These are phyloP conservation scores for Gnomoniopsis sp. DNA, from an alignment of 2,329 filamentous ascomycete genomes.

Conservation along the genomic window DNA sequence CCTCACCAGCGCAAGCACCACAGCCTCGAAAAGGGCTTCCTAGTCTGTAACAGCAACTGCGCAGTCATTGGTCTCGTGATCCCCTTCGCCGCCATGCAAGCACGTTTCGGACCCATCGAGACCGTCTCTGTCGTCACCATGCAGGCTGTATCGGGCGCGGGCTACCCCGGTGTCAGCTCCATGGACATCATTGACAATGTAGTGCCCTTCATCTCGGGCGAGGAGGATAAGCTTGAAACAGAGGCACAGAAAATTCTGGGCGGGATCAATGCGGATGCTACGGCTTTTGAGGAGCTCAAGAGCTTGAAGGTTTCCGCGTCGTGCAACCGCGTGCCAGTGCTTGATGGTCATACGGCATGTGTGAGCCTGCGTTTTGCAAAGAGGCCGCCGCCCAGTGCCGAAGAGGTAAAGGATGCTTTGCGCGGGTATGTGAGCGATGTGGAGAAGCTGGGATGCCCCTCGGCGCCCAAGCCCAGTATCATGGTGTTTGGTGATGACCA, in stretches of 20 bases:
- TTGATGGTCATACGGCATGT: constrained; percentile 94
- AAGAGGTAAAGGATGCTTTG: constrained; percentile 76
- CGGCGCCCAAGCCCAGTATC: constrained; percentile 78
- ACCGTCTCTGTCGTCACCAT: constrained; percentile 79
- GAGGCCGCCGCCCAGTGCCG: constrained; percentile 68
- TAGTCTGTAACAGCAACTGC: constrained; percentile 98
- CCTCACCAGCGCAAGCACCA: constrained; percentile 78
- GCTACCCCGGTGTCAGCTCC: constrained; percentile 82
- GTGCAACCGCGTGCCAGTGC: constrained; percentile 91
- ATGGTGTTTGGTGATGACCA: constrained; percentile 73
- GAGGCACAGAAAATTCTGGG: constrained; percentile 96
- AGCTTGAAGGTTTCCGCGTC: constrained; percentile 76
- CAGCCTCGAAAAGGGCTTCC: constrained; percentile 76
- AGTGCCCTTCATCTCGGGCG: constrained; percentile 86
- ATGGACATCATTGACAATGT: constrained; percentile 98
- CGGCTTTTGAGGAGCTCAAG: constrained; percentile 72
- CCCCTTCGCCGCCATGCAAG: constrained; percentile 86
- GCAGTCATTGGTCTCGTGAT: constrained; percentile 95
- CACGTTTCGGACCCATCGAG: constrained; percentile 80
- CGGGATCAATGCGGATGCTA: constrained; percentile 64
- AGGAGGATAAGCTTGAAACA: constrained; percentile 94
- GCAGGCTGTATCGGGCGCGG: constrained; percentile 91
- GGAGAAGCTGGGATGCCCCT: constrained; percentile 79
- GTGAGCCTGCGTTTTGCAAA: constrained; percentile 81
- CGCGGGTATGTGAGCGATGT: constrained; percentile 79